Base-by-base conservation (phyloP, 163 green algal species). In the Prototheca stagnorum region DNA sequence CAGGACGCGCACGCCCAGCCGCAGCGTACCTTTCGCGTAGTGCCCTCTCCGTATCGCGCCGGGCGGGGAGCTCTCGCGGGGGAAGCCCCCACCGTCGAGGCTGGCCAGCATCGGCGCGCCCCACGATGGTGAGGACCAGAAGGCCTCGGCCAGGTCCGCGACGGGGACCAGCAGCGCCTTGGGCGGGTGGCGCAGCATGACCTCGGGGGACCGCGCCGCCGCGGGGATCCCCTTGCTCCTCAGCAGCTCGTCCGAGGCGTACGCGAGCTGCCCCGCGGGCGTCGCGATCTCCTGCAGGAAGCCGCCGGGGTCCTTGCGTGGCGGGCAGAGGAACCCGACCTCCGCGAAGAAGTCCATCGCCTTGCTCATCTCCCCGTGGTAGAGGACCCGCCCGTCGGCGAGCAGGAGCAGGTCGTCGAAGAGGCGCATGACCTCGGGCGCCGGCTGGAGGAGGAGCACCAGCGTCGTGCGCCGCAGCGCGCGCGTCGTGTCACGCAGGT, bases 401-500 rank as follows among this genome's bases (percentile, higher is more conserved):
- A 86, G 58, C 35, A 86, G 67, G 35, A 86, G 36, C 4, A 84
- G 45, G 29, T 80, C 70, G 41, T 85, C 75, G 57, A 85, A 85
- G 17, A 85, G 59, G 17, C 64, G 17, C 14, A 70, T 50, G 42
- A 74, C n/a, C 51, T 84, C 74, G n/a, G 70, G 74, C 3, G 67
- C 31, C 1, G 74, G 74, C 62, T 84, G 75, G 40, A 85, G 58
- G 37, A 85, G 59, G 5, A 58, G 67, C 15, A 77, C 39, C 31
- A 73, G 17, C 6, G 61, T 59, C 22, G 70, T 79, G 16, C 37
- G 35, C 12, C 44, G 12, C 27, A 64, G 39, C 9, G 49, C n/a
- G 49, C 77, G 70, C 3, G 50, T 47, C 1, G 21, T 14, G 24
- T 51, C 33, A 19, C 46, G 27, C 23, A 76, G 49, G 33, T 36